A percentile compares a stretch with the other conserved stretches of the same genome.
Evolutionary conservation across 352 stramenopile species (phyloP).

Genomic region (Phytophthora aleatoria): DNA sequence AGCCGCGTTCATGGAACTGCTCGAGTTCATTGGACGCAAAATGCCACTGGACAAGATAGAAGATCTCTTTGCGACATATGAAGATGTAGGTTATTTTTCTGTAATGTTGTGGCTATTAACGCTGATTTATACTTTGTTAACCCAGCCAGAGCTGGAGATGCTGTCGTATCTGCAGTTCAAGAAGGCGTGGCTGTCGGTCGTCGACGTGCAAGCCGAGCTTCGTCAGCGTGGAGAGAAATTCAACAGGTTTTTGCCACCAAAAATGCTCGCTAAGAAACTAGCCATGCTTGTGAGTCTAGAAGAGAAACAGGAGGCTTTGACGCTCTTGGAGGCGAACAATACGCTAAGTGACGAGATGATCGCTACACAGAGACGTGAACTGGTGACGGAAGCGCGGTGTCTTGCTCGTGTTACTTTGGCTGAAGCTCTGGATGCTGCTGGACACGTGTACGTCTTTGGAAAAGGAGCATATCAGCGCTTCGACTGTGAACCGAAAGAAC

Average conservation of each 20-base stretch:
- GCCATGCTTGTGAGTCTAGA: slow-evolving; percentile 66
- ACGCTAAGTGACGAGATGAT: slow-evolving; percentile 57
- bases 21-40: slow-evolving; percentile 70
- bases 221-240: slow-evolving; percentile 63
- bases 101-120: not conserved
- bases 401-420: slow-evolving; percentile 49
- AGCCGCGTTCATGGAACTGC: slow-evolving; percentile 66
- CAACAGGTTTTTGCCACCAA: slow-evolving; percentile 62
- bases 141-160: slow-evolving; percentile 66
- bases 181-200: slow-evolving; percentile 66
- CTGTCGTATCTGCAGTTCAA: slow-evolving; percentile 78
- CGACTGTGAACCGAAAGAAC: slow-evolving; percentile 53
- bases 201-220: slow-evolving; percentile 73
- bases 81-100: slow-evolving; percentile 52
- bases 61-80: slow-evolving; percentile 63
- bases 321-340: slow-evolving; percentile 58
- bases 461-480: slow-evolving; percentile 70
- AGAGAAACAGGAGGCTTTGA: slow-evolving; percentile 67
- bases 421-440: slow-evolving; percentile 72
- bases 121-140: not conserved
- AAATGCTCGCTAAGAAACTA: slow-evolving; percentile 64
- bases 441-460: slow-evolving; percentile 82
- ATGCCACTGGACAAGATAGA: slow-evolving; percentile 70
- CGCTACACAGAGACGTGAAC: slow-evolving; percentile 42
- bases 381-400: slow-evolving; percentile 55